A percentile compares a stretch with the other conserved stretches of the same genome.
These are phyloP conservation scores for Licmophora abbreviata DNA, from an alignment of 108 stramenopile genomes.

Conservation along the genomic window DNA sequence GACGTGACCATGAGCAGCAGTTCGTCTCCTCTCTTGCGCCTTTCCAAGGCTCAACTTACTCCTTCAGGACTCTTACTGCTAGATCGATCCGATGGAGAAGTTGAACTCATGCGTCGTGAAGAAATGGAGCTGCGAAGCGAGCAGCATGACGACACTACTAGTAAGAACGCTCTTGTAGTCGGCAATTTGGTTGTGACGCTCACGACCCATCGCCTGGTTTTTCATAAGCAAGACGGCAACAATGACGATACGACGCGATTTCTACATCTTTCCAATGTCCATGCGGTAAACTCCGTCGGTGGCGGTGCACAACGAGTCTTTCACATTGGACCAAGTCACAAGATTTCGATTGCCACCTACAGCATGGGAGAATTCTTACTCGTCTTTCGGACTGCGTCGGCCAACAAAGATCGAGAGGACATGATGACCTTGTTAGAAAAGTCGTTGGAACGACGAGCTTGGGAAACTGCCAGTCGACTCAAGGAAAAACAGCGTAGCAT, in stretches of 20 bases:
- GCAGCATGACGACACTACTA: conserved; percentile 24
- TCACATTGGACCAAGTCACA: conserved; percentile 30
- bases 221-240: conserved; percentile 18
- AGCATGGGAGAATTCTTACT: conserved; percentile 57
- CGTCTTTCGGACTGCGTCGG: conserved; percentile 32
- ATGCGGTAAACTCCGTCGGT: conserved; percentile 25
- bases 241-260: conserved; percentile 27
- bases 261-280: conserved; percentile 39
- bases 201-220: conserved; percentile 55
- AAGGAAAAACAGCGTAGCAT: conserved; percentile 24
- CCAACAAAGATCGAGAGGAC: conserved; percentile 52
- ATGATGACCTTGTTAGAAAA: conserved; percentile 29
- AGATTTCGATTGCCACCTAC: conserved; percentile 35
- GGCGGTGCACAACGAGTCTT: conserved; percentile 36
- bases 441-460: conserved; percentile 54
- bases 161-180: not conserved
- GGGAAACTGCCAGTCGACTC: conserved; percentile 40
- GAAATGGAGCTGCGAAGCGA: conserved; percentile 57
- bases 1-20: too few species aligned
- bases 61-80: conserved; percentile 62
- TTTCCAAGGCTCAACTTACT: conserved; percentile 50
- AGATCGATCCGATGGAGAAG: conserved; percentile 52
- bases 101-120: conserved; percentile 43
- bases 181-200: conserved; percentile 18
- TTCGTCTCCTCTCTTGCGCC: conserved; percentile 71